Evolutionary conservation across 805 yeast genomes (phyloP), one percentile per base, ranked within the genome.

Genomic region (Lipomyces spencermartinsiae): DNA sequence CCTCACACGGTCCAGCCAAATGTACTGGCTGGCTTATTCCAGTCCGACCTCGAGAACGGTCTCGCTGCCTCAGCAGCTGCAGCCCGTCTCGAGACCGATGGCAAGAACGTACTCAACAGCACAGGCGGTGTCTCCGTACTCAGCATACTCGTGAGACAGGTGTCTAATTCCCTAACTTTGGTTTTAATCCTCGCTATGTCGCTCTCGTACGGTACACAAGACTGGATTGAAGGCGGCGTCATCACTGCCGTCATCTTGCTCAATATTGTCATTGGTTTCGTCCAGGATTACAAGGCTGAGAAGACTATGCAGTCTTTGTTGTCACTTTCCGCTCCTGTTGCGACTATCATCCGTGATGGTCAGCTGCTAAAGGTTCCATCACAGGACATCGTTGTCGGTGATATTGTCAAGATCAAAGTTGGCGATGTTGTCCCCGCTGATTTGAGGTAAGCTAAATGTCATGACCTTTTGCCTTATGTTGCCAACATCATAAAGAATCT

Each of bases 341-440:
- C 95, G 0, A 80, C 84, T 58, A 92, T 87, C 33, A 82, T 87
- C 58, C 83, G 95, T 76, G 80, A 86, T 71, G 91, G 91, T 43
- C 81, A 80, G 33, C 87, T 86, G 65, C 72, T 76, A 22, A 85
- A 89, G 2, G 81, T 90, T 25, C 84, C 89, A 6, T 86, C 92
- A 0, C 86, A 83, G 66, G 86, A 85, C 1, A 86, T 89, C 33
- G 93, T 89, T 31, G 92, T 91, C 1, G 94, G 94, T 67, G 94
- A 89, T 76, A 77, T 90, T 43, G 86, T 88, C 39, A 78, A 80
- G 65, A 83, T 89, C 59, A 82, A 83, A 67, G 90, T 87, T 60
- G 93, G 93, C 63, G 93, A 89, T 74, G 89, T 92, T 6, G 81
- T 89, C 46, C 93, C 93, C n/a, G 93, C 93, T 22, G 93, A 89